Evolutionary conservation across 2,329 filamentous ascomycete species (phyloP), one percentile per base, ranked within the genome.

Genomic region (Cladophialophora immunda): DNA sequence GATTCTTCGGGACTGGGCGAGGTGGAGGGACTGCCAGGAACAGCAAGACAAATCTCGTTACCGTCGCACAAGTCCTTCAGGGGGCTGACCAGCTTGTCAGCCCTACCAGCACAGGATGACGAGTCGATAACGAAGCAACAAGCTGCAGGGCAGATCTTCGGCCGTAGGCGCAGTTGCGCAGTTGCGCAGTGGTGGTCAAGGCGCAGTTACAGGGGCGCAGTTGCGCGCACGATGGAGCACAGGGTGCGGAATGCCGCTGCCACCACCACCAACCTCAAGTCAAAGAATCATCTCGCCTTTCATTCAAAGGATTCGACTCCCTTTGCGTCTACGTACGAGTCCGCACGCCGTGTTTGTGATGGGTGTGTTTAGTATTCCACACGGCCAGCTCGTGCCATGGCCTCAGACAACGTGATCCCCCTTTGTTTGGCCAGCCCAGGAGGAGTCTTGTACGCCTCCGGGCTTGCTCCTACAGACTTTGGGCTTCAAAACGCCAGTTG

Each of bases 401-500:
- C 17, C n/a, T 41, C 38, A 41, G 45, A 50, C 19, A 50, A 22
- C 19, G n/a, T 22, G 2, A 47, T 22, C 41, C 41, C 22, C 19
- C 41, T 9, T 19, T 22, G n/a, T 11, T 47, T 47, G 41, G 41
- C 41, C 41, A 47, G 41, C 41, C 6, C 8, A 47, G 8, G 41
- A 47, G 19, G n/a, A 3, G 6, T 50, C 9, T n/a, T 25, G n/a
- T 45, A 45, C 15, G 19, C 22, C 45, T 50, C 45, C 9, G 13
- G 38, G 45, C 45, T 27, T 13, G 19, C 22, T 50, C 45, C 45
- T 13, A 50, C 45, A 4, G 3, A 13, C 9, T 9, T 19, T 17
- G 13, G 45, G 22, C 45, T 25, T 32, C 53, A 50, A 62, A 62
- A 62, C 60, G 50, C 60, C 52, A 47, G 8, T 9, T 41, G 60